phyloP scores from a whole-genome alignment of 1,284 basidiomycete genomes.

The Ustilago vetiveriae region DNA sequence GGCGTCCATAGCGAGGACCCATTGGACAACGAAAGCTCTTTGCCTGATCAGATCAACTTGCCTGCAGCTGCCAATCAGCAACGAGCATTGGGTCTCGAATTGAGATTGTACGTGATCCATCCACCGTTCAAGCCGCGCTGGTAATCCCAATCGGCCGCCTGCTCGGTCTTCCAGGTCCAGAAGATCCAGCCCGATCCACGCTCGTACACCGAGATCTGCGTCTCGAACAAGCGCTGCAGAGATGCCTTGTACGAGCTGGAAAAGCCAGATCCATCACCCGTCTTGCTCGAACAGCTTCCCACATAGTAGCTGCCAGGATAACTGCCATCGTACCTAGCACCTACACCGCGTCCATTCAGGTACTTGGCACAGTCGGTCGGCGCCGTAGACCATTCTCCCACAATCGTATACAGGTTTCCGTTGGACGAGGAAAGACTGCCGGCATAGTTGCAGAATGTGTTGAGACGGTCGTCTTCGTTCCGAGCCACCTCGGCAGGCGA shows the following conservation, averaged over 20 bases:
- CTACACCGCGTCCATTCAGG: conserved; percentile 74
- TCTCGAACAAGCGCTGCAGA: conserved; percentile 84
- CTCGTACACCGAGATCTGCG: conserved; percentile 72
- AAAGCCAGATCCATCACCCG: conserved; percentile 79
- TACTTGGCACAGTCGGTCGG: conserved; percentile 86
- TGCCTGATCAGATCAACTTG: too few relatives aligned
- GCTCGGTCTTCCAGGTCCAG: conserved; percentile 82
- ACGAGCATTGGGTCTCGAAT: conserved; percentile 42
- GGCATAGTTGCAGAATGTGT: conserved; percentile 50
- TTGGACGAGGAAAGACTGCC: conserved; percentile 40
- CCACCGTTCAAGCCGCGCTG: conserved; percentile 60
- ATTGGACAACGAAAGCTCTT: too few relatives aligned
- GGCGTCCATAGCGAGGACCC: too few relatives aligned
- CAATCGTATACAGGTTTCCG: conserved; percentile 57
- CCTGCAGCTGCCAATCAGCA: too few relatives aligned
- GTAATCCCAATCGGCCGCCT: conserved; percentile 66
- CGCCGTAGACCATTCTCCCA: conserved; percentile 70
- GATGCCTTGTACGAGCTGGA: conserved; percentile 82
- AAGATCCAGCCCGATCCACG: conserved; percentile 77
- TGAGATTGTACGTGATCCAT: conserved; percentile 56
- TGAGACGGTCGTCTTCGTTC: conserved; percentile 49
- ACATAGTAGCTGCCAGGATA: conserved; percentile 69
- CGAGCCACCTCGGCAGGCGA: conserved; percentile 38
- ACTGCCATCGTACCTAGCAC: conserved; percentile 83
- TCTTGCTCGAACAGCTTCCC: conserved; percentile 79